Evolutionary conservation across 305 asterid genomes (phyloP).

Genomic region (Andrographis paniculata): DNA sequence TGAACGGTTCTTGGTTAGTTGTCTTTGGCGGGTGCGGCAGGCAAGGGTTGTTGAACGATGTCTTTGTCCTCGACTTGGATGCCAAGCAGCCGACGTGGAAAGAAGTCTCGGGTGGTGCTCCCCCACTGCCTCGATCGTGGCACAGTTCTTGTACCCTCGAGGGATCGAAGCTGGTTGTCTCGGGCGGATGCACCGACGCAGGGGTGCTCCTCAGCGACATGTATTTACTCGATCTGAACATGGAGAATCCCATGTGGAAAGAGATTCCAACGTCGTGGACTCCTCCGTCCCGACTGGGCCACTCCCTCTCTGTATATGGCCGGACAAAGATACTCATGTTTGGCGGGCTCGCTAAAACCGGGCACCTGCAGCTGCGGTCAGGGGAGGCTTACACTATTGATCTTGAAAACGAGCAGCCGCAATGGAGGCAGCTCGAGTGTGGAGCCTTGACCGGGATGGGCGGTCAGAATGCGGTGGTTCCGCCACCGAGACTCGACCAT

Average conservation of each 20-base stretch:
- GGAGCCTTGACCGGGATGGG: conserved; percentile 54
- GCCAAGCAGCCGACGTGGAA: conserved; percentile 92
- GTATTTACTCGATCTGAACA: conserved; percentile 59
- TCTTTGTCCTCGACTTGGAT: conserved; percentile 74
- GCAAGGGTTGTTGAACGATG: conserved; percentile 85
- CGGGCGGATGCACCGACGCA: conserved; percentile 94
- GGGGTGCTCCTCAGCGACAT: conserved; percentile 85
- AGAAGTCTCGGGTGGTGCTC: conserved; percentile 72
- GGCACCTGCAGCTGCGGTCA: conserved; percentile 75
- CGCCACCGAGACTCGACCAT: conserved; percentile 88
- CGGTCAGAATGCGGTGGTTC: conserved; percentile 60
- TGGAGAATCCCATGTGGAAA: conserved; percentile 67
- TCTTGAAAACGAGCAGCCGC: conserved; percentile 60
- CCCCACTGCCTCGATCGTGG: conserved; percentile 88
- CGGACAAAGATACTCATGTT: conserved; percentile 73
- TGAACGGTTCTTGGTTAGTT: conserved; percentile 78
- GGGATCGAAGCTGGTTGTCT: conserved; percentile 81
- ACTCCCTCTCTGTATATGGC: conserved; percentile 82
- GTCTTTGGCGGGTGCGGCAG: conserved; percentile 95
- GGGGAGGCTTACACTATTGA: conserved; percentile 86
- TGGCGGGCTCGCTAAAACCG: conserved; percentile 89
- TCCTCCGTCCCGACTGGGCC: conserved; percentile 82
- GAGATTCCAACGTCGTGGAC: conserved; percentile 70
- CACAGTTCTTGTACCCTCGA: conserved; percentile 93
- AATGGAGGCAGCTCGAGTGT: conserved; percentile 81